Evolutionary conservation across 768 basidiomycete genomes (phyloP), one percentile per base, ranked within the genome.

Genomic region (Tylopilus intermedius): DNA sequence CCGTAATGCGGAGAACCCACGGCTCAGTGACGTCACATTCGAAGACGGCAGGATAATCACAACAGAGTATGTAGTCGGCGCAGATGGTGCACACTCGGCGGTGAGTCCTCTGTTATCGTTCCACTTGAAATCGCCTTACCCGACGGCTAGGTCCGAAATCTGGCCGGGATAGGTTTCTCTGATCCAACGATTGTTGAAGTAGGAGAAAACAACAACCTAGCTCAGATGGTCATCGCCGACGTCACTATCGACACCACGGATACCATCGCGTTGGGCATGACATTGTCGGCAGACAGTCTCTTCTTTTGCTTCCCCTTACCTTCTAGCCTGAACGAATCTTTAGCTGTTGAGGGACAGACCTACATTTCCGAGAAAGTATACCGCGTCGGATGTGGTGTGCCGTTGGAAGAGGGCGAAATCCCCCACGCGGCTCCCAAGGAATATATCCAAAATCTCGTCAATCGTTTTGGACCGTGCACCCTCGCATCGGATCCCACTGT

Each of bases 151-250:
- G 60, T 80, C 24, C 78, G 79, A 42, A 59, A 67, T 18, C 51
- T 69, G 39, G 64, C 70, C 1, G 72, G 73, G 1, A 71, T 81
- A 43, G 62, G 64, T 14, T 80, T 79, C 61, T 55, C 59, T 1
- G 76, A 81, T 56, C 79, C 79, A 2, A 61, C 71, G 33, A 66
- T 66, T 24, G 56, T 59, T 4, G 27, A 49, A 9, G 54, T 61
- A 21, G 64, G 67, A 9, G 47, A 58, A 2, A 51, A 64, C 15
- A 71, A 67, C 37, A 62, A 54, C 15, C 56, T 76, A 8, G 47
- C 65, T 2, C 75, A 78, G 45, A 69, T 79, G 66, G 61, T 75
- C 26, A 61, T 80, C 50, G 80, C 77, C 1, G 80, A 80, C 56
- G 68, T 81, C 42, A 67, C 62, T 0, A 71, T 79, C 55, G 49